phyloP scores from a whole-genome alignment of 2,329 filamentous ascomycete species.

The Pezicula radicicola region DNA sequence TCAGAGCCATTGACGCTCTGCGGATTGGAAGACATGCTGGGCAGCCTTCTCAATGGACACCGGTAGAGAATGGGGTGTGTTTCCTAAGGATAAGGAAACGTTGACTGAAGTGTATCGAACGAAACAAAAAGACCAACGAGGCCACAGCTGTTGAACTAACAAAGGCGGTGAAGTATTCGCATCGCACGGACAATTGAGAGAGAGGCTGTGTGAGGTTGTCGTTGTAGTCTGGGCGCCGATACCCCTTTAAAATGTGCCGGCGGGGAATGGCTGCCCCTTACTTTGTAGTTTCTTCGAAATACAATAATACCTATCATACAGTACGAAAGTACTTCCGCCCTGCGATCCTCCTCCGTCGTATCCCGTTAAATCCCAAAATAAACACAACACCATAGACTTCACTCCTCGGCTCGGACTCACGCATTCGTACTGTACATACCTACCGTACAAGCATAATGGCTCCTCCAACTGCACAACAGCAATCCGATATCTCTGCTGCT shows the following conservation, averaged over 20 bases:
- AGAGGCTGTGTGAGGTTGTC: too few relatives aligned
- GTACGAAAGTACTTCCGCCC: too few relatives aligned
- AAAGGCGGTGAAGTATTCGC: background rate
- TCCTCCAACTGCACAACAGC: conserved; percentile 6
- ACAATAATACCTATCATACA: too few relatives aligned
- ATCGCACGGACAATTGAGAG: background rate
- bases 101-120: background rate
- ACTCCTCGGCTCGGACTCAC: background rate
- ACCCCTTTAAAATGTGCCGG: too few relatives aligned
- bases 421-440: background rate
- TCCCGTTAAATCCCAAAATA: background rate
- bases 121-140: background rate
- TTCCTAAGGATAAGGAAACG: conserved; percentile 7
- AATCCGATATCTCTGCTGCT: conserved; percentile 1
- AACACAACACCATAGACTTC: background rate
- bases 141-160: conserved; percentile 4
- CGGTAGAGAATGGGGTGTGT: background rate
- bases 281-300: too few relatives aligned
- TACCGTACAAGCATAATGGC: conserved; percentile 1
- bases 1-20: conserved; percentile 46
- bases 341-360: too few relatives aligned
- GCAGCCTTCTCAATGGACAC: conserved; percentile 16
- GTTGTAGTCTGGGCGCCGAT: too few relatives aligned
- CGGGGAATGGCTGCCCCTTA: too few relatives aligned
- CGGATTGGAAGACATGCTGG: conserved; percentile 44